Evolutionary conservation across 805 yeast species (phyloP).

Genomic region (Lipomyces yamadae): DNA sequence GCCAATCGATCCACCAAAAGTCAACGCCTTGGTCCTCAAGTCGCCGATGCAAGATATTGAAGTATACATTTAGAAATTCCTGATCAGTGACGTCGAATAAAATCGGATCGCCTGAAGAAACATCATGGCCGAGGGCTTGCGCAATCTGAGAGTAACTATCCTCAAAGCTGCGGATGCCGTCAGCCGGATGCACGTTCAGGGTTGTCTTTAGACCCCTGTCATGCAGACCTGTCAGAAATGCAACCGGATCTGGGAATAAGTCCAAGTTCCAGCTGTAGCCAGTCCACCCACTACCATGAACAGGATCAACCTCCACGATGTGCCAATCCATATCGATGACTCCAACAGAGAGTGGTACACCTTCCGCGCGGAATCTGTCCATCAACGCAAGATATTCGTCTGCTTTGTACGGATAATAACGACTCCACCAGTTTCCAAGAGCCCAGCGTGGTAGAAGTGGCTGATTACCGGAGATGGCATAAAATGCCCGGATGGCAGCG

Average conservation of each 20-base stretch:
- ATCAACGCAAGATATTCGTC: conserved; percentile 9
- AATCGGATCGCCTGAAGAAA: conserved; percentile 3
- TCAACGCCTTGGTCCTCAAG: conserved; percentile 6
- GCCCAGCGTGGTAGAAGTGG: conserved; percentile 10
- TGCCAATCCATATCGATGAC: conserved; percentile 10
- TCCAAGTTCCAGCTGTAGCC: conserved; percentile 11
- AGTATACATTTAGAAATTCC: conserved; percentile 1
- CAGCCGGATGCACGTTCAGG: conserved; percentile 12
- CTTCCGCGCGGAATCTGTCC: conserved; percentile 9
- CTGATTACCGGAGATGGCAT: conserved; percentile 10
- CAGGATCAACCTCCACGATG: conserved; percentile 4
- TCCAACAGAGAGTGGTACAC: conserved; percentile 7
- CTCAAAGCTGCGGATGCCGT: conserved; percentile 7
- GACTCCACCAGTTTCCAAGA: conserved; percentile 8
- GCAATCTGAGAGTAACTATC: not conserved
- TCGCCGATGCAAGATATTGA: conserved; percentile 9
- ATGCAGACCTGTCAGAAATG: conserved; percentile 4
- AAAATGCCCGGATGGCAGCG: conserved; percentile 11
- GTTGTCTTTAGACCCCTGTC: conserved; percentile 10
- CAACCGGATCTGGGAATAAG: conserved; percentile 5
- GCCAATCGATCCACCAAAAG: conserved; percentile 11
- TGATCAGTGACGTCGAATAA: conserved; percentile 8
- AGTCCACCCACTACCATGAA: conserved; percentile 7
- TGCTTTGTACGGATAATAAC: conserved; percentile 8
- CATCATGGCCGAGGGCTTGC: conserved; percentile 8